These are phyloP conservation scores for Geotrichum restrictum DNA, from an alignment of 1,139 yeast species.

Conservation along the genomic window DNA sequence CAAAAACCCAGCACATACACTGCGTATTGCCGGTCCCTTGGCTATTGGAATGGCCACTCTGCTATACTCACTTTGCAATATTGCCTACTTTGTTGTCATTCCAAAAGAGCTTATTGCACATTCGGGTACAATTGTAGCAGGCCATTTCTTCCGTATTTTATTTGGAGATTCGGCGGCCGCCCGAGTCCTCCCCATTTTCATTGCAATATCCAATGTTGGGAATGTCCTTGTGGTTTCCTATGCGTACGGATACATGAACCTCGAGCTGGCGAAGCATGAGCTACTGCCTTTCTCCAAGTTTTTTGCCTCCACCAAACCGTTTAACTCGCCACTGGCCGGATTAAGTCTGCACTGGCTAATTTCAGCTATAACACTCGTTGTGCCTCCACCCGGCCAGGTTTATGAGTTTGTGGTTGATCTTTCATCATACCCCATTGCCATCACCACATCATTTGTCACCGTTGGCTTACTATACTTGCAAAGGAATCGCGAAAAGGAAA, in stretches of 20 bases:
- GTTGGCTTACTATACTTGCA: slow-evolving; percentile 67
- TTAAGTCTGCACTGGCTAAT: slow-evolving; percentile 50
- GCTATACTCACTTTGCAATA: slow-evolving; percentile 63
- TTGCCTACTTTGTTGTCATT: slow-evolving; percentile 73
- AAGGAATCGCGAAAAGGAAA: slow-evolving; percentile 47
- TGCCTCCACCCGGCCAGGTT: slow-evolving; percentile 75
- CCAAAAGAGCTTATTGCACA: slow-evolving; percentile 59
- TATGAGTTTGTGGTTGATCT: slow-evolving; percentile 70
- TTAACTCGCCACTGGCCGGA: slow-evolving; percentile 54
- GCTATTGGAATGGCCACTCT: slow-evolving; percentile 58
- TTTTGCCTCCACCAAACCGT: slow-evolving; percentile 49
- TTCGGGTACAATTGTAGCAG: slow-evolving; percentile 72
- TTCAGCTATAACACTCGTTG: slow-evolving; percentile 49
- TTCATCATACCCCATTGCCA: slow-evolving; percentile 70
- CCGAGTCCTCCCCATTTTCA: slow-evolving; percentile 59
- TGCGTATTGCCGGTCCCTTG: slow-evolving; percentile 66
- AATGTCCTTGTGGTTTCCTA: slow-evolving; percentile 73
- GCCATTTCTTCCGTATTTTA: slow-evolving; percentile 63
- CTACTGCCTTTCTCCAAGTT: slow-evolving; percentile 63
- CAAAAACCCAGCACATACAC: slow-evolving; percentile 62
- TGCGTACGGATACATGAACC: slow-evolving; percentile 70
- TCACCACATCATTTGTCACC: slow-evolving; percentile 66
- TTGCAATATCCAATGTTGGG: slow-evolving; percentile 70
- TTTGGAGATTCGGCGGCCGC: slow-evolving; percentile 61
- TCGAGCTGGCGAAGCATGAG: slow-evolving; percentile 69